Percentiles rank a stretch among this genome's conserved stretches.
Conservation (phyloP, 345 rosid species). For the Gynandropsis gynandra region DNA sequence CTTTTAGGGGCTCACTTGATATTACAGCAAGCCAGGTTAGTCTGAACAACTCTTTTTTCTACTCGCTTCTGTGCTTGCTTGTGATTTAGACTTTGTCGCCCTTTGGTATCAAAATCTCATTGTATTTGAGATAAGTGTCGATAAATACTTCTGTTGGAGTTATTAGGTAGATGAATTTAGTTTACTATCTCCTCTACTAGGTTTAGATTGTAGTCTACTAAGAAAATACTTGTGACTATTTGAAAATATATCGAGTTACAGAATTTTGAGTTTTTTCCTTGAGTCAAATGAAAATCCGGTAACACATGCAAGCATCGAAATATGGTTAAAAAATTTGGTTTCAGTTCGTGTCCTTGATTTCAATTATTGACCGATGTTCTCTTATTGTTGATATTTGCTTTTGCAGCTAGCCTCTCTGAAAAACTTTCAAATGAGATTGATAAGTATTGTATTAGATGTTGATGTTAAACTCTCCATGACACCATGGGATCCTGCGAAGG, state of each 20-base stretch:
- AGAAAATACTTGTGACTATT: no score
- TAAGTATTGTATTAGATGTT: constrained; percentile 98
- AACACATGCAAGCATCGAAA: no score
- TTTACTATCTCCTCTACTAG: no score
- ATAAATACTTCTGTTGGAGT: no score
- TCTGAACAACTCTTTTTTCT: not conserved
- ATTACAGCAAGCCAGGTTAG: constrained; percentile 79
- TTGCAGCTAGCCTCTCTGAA: constrained; percentile 91
- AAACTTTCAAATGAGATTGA: constrained; percentile 86
- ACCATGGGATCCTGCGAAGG: constrained; percentile 99
- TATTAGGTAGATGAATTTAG: no score
- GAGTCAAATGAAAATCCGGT: no score
- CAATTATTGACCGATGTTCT: constrained; percentile 3
- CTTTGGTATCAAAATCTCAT: no score
- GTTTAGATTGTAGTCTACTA: no score
- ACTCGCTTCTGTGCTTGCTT: constrained; percentile 14
- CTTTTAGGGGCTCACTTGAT: constrained; percentile 61
- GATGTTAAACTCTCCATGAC: constrained; percentile 98
- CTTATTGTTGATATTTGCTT: constrained; percentile 12
- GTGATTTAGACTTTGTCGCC: not conserved
- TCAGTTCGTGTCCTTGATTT: constrained; percentile 14
- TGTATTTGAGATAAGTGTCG: no score
- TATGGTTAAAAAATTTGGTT: no score
- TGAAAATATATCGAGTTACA: no score
- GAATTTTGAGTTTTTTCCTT: no score